Evolutionary conservation across 2,329 filamentous ascomycete species (phyloP), one percentile per base, ranked within the genome.

Genomic region (Sarocladiaceae sp.): DNA sequence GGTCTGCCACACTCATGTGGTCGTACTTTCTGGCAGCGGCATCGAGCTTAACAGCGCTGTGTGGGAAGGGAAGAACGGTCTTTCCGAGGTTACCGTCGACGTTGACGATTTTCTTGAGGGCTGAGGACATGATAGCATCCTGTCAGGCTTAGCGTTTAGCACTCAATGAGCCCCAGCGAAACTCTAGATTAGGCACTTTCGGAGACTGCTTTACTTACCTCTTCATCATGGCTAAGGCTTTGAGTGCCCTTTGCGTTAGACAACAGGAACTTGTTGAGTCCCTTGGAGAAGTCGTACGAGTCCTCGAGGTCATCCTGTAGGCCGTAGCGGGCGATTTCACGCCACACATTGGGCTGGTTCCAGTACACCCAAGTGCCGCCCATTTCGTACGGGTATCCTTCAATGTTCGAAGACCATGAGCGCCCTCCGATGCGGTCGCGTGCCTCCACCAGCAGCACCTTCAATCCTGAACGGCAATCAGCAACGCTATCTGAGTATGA

Each of bases 331-430:
- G 66, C 64, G 5, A 76, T 64, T 55, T 77, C 73, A 4, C 67
- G 60, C 60, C 66, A 72, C 7, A 72, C 63, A 55, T 70, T 67
- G 6, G 69, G 60, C 58, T 68, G 65, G 39, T 58, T 56, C 66
- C 68, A 70, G 25, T 68, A 66, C 3, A 74, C 59, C 70, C 70
- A 75, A 1, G 71, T 72, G 0, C 72, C 71, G 1, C 72, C 71
- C 66, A 74, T 69, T 44, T 73, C 71, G 50, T 66, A 72, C 1
- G 61, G 58, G 23, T 66, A 65, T 0, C 66, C 70, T 7, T 62
- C 60, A 13, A 68, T 65, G 18, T 64, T 63, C 6, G 66, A 60
- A 2, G 62, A 65, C 66, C 68, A 74, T 1, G 68, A 69, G 1
- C 72, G 63, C 2, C 72, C 71, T 12, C 71, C 71, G 39, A 74